Conservation (phyloP, 208 protist species). For the Crithidia brevicula region DNA sequence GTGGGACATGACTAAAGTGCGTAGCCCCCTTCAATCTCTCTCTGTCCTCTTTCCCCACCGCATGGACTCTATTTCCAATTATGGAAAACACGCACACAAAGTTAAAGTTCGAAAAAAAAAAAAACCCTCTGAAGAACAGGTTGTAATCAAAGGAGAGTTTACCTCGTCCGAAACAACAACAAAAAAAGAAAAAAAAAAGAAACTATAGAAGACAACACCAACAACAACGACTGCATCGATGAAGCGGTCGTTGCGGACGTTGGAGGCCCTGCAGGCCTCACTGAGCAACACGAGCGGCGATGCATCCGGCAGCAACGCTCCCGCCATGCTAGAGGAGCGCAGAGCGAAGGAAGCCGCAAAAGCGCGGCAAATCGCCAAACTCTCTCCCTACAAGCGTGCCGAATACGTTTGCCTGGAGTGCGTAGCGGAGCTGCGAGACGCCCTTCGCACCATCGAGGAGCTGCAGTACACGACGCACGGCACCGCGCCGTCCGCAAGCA, state of each 20-base stretch:
- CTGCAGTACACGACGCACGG: slow-evolving; percentile 10
- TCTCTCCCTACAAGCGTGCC: slow-evolving; percentile 53
- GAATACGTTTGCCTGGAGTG: slow-evolving; percentile 60
- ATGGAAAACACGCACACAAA: too few species aligned
- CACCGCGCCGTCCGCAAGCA: not conserved
- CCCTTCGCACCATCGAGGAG: slow-evolving; percentile 36
- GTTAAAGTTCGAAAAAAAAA: too few species aligned
- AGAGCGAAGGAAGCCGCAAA: slow-evolving; percentile 16
- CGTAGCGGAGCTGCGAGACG: slow-evolving; percentile 44
- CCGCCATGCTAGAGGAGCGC: slow-evolving; percentile 2
- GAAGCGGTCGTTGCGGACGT: slow-evolving; percentile 20
- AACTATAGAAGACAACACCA: too few species aligned
- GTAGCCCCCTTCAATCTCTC: too few species aligned
- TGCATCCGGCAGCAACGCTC: not conserved
- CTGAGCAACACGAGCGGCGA: slow-evolving; percentile 4
- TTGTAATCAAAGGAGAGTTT: too few species aligned
- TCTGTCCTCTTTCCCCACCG: too few species aligned
- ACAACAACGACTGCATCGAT: too few species aligned
- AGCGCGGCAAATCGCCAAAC: slow-evolving; percentile 27
- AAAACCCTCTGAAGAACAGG: too few species aligned
- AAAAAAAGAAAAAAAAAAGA: too few species aligned
- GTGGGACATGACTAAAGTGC: too few species aligned
- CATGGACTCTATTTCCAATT: too few species aligned
- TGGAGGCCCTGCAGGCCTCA: slow-evolving; percentile 21
- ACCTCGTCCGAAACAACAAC: too few species aligned